A percentile compares a stretch with the other conserved stretches of the same genome.
Evolutionary conservation across 2,329 filamentous ascomycete species (phyloP).

Genomic region (Paecilomyces fulvus): DNA sequence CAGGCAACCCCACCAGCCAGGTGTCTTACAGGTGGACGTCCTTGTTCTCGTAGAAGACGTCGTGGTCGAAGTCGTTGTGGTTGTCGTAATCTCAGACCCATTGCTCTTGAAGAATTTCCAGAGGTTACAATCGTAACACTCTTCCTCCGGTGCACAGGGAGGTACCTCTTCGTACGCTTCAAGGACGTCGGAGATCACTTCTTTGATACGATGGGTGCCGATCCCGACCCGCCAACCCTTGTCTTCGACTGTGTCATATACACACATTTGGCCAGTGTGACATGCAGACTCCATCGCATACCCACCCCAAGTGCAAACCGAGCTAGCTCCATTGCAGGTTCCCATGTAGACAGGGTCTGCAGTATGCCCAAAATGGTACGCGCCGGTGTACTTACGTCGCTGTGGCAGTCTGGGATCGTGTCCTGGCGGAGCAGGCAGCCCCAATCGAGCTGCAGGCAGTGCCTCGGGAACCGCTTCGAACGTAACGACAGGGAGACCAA

Average conservation of each 20-base stretch:
- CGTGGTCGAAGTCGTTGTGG: slow-evolving; percentile 47
- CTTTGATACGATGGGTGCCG: slow-evolving; percentile 81
- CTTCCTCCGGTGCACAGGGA: slow-evolving; percentile 64
- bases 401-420: slow-evolving; percentile 64
- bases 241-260: slow-evolving; percentile 86
- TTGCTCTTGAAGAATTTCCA: slow-evolving; percentile 98
- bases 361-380: slow-evolving; percentile 89
- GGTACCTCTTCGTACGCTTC: slow-evolving; percentile 74
- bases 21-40: slow-evolving; percentile 81
- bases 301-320: slow-evolving; percentile 80
- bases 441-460: slow-evolving; percentile 72
- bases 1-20: slow-evolving; percentile 74
- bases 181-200: slow-evolving; percentile 81
- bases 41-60: slow-evolving; percentile 57
- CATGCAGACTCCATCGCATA: slow-evolving; percentile 93
- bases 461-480: slow-evolving; percentile 92
- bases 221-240: slow-evolving; percentile 88
- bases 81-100: slow-evolving; percentile 66
- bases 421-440: slow-evolving; percentile 76
- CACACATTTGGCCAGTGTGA: slow-evolving; percentile 78
- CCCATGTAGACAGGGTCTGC: slow-evolving; percentile 94
- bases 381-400: slow-evolving; percentile 61
- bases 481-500: slow-evolving; percentile 81
- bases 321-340: slow-evolving; percentile 81
- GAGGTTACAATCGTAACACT: slow-evolving; percentile 78